Evolutionary conservation across 202 grass and related monocot genomes (phyloP).

Genomic region (Schoenoplectus tabernaemontani): DNA sequence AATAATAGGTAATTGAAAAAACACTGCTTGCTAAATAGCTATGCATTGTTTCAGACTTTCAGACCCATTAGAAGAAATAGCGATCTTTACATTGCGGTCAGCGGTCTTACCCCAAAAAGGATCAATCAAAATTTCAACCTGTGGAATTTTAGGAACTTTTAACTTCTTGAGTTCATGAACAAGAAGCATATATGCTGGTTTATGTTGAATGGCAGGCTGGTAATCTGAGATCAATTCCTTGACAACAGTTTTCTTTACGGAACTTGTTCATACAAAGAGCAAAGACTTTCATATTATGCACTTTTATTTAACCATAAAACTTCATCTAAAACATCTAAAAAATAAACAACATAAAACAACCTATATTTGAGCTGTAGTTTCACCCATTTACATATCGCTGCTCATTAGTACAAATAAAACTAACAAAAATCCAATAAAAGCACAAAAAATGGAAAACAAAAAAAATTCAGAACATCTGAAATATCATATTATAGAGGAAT

Average conservation of each 20-base stretch:
- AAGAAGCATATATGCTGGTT: too few species aligned
- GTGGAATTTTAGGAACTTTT: too few species aligned
- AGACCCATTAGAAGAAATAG: not conserved
- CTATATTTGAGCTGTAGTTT: constrained; percentile 21
- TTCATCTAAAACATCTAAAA: constrained; percentile 8
- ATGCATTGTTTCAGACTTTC: not conserved
- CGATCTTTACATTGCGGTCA: too few species aligned
- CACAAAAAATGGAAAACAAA: constrained; percentile 14
- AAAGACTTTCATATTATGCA: not conserved
- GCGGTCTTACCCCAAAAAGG: too few species aligned
- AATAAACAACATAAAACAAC: constrained; percentile 12
- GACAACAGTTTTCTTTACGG: not conserved
- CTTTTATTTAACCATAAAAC: not conserved
- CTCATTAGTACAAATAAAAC: constrained; percentile 6
- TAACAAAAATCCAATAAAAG: constrained; percentile 6
- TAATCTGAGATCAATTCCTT: not conserved
- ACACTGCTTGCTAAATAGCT: too few species aligned
- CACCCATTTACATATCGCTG: constrained; percentile 21
- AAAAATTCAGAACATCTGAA: not conserved
- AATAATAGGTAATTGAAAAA: too few species aligned
- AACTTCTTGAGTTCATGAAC: too few species aligned
- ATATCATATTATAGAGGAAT: not conserved
- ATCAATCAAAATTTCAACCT: too few species aligned
- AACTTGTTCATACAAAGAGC: not conserved
- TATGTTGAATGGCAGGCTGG: too few species aligned